Evolutionary conservation across 2,329 filamentous ascomycete species (phyloP), one percentile per base, ranked within the genome.

Genomic region (Aspergillus pseudoviridinutans): DNA sequence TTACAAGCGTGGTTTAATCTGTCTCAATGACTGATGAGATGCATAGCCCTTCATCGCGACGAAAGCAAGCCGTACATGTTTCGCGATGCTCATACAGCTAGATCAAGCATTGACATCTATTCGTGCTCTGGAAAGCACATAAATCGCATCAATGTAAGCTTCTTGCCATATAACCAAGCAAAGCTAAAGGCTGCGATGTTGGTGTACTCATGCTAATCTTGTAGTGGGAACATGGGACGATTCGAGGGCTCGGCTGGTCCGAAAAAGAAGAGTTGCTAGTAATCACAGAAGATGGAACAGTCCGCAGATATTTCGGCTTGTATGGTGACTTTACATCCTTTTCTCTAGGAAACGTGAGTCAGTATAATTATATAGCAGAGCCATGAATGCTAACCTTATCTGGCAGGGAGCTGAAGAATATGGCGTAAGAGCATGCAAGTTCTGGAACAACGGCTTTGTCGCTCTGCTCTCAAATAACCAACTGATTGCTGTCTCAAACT

Each of bases 301-400:
- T 97, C 47, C 84, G 92, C 59, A 94, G 91, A 73, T 97, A 92
- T 70, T 87, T 92, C 72, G 90, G 94, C 68, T 79, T 99, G n/a
- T 90, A 96, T 72, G 91, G 89, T 61, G 93, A 97, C 71, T 99
- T 99, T 71, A 91, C 88, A 17, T 92, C 96, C 58, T 99, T 97
- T 74, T 92, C 90, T 1, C 80, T 99, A 0, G 94, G 93, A 54
- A 88, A 95, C 74, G 84, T 82, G 72, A 61, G 74, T 38, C 51
- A 22, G 24, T 14, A 12, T 47, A 5, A 14, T 1, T 7, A 17
- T 17, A 24, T 24, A 47, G 12, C 44, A 27, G 44, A 24, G 22
- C 22, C 5, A 22, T 1, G 24, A 12, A 12, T 25, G 9, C 62
- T 71, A 25, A 71, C 38, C 10, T 56, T 27, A 24, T 53, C 28